Evolutionary conservation across 257 asterid species (phyloP).

Genomic region (Solanum ahanhuiri): DNA sequence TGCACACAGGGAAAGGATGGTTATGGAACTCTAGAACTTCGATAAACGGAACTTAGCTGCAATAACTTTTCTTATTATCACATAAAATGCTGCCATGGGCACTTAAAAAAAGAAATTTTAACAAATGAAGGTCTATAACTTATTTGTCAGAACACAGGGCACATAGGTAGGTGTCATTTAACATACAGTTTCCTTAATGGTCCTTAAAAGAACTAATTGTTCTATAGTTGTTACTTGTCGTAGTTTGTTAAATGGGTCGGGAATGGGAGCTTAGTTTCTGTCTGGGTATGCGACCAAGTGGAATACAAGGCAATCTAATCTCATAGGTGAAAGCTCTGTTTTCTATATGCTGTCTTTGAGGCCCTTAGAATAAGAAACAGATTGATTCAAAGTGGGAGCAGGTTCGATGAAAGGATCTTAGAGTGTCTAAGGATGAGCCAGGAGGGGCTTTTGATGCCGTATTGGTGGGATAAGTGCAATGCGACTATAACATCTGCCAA

Average conservation of each 20-base stretch:
- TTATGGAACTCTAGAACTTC: neutral
- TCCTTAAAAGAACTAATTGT: neutral
- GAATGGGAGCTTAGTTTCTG: neutral
- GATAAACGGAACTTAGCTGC: neutral
- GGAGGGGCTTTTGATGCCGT: neutral
- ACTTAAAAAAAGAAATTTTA: neutral
- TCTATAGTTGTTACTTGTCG: neutral
- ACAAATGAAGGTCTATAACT: neutral
- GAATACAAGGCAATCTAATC: neutral
- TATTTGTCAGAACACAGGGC: neutral
- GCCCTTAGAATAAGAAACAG: neutral
- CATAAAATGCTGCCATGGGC: neutral
- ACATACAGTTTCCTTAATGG: neutral
- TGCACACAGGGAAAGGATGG: neutral
- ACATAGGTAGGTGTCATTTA: neutral
- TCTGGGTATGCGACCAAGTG: neutral
- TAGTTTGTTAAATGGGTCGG: neutral
- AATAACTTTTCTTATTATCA: neutral
- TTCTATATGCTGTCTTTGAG: neutral
- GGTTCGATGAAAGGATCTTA: neutral
- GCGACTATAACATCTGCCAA: neutral
- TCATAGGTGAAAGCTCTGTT: neutral
- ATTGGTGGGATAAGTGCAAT: neutral
- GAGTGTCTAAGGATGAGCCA: neutral
- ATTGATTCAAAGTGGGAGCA: neutral